Evolutionary conservation across 2,329 filamentous ascomycete species (phyloP).

Genomic region (Botrytis byssoidea): DNA sequence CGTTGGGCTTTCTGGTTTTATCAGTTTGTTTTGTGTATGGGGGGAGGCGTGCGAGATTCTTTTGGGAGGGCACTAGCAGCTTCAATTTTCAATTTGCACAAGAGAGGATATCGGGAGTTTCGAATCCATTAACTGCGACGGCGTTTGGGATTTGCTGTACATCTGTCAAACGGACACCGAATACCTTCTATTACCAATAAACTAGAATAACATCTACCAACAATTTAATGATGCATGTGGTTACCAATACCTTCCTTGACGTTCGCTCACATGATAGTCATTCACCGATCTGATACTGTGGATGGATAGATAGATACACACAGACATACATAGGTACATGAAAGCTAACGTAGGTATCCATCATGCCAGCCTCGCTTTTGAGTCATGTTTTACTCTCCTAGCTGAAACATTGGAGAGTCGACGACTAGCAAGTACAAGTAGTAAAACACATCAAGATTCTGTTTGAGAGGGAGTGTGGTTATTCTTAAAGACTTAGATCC

Average conservation of each 20-base stretch:
- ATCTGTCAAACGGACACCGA: conserved; percentile 27
- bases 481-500: conserved; percentile 1
- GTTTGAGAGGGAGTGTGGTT: background rate
- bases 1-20: conserved; percentile 27
- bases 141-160: conserved; percentile 36
- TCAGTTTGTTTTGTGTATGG: conserved; percentile 26
- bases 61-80: conserved; percentile 32
- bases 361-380: conserved; percentile 10
- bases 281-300: background rate
- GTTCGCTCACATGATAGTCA: background rate
- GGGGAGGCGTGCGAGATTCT: conserved; percentile 31
- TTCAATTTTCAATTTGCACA: conserved; percentile 26
- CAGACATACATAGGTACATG: background rate
- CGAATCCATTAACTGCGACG: conserved; percentile 26
- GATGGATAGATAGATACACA: background rate
- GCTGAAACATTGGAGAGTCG: background rate
- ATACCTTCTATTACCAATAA: conserved; percentile 24
- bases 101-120: conserved; percentile 23
- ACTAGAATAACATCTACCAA: conserved; percentile 21
- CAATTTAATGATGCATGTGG: conserved; percentile 13
- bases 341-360: background rate
- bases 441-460: background rate
- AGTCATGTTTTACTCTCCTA: background rate
- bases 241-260: background rate
- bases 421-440: background rate